Percentiles rank a stretch among this genome's conserved stretches.
phyloP scores from a whole-genome alignment of 257 asterid species.

The Nicotiana obtusifolia region DNA sequence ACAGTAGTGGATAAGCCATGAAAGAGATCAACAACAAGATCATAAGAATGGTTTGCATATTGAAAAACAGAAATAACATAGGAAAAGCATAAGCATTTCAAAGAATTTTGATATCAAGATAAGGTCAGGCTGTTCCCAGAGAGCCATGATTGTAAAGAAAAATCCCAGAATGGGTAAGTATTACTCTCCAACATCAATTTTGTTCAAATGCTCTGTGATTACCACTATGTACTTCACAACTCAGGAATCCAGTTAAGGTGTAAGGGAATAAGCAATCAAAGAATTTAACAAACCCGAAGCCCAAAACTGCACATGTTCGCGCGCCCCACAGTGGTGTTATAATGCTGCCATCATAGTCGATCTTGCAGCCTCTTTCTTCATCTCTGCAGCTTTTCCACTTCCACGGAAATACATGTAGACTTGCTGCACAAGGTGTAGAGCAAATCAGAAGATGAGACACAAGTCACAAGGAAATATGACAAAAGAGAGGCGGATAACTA shows the following conservation, averaged over 20 bases:
- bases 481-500: background rate
- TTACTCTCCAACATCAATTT: background rate
- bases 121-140: too few species aligned
- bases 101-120: too few species aligned
- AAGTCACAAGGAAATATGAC: background rate
- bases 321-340: slow-evolving; percentile 1
- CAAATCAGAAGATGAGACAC: slow-evolving; percentile 4
- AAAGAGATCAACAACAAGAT: too few species aligned
- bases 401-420: slow-evolving; percentile 92
- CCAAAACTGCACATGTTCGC: background rate
- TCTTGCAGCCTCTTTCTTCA: slow-evolving; percentile 83
- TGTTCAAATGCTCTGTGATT: background rate
- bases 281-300: background rate
- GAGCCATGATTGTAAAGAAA: too few species aligned
- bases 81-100: too few species aligned
- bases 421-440: slow-evolving; percentile 53
- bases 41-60: too few species aligned
- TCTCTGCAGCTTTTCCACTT: slow-evolving; percentile 86
- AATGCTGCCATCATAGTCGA: slow-evolving; percentile 40
- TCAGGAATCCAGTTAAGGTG: background rate
- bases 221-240: slow-evolving; percentile 1
- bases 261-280: background rate
- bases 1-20: too few species aligned
- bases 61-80: too few species aligned
- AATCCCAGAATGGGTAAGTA: too few species aligned